Evolutionary conservation across 1,139 yeast genomes (phyloP).

Genomic region (Diutina ranongensis): DNA sequence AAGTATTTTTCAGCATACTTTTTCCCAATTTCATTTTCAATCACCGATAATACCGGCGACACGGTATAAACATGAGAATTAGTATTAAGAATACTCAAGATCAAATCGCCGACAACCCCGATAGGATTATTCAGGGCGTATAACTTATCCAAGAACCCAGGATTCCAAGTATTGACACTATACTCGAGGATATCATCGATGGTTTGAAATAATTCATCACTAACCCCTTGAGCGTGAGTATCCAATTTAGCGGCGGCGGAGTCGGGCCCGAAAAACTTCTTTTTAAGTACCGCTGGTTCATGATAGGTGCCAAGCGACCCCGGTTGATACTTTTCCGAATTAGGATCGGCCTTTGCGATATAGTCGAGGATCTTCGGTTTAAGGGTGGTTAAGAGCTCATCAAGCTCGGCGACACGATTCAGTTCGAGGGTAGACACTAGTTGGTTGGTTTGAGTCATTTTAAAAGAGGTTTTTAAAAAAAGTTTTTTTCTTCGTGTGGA

Average conservation of each 20-base stretch:
- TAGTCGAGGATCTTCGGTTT: conserved; percentile 28
- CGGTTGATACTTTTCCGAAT: conserved; percentile 15
- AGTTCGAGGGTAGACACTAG: conserved; percentile 16
- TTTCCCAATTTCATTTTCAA: conserved; percentile 58
- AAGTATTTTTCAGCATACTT: conserved; percentile 54
- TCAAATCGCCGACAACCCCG: conserved; percentile 64
- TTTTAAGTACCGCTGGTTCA: conserved; percentile 20
- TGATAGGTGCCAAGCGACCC: conserved; percentile 29
- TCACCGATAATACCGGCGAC: conserved; percentile 67
- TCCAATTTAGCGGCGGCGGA: conserved; percentile 3
- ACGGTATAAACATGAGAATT: conserved; percentile 83
- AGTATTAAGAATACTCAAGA: conserved; percentile 64
- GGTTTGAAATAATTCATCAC: conserved; percentile 24
- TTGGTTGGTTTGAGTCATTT: conserved; percentile 1
- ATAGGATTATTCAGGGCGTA: conserved; percentile 81
- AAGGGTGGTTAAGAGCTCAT: conserved; percentile 19
- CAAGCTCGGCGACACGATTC: conserved; percentile 29
- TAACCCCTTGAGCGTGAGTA: conserved; percentile 8
- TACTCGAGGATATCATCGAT: conserved; percentile 51
- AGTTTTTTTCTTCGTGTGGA: background rate
- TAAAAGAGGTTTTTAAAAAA: background rate
- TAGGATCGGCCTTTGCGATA: conserved; percentile 25
- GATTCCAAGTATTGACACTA: conserved; percentile 81
- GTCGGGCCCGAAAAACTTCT: conserved; percentile 7
- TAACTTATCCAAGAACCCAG: conserved; percentile 74